Base-by-base conservation (phyloP, 2,329 filamentous ascomycete species). In the Pseudogymnoascus sp. region DNA sequence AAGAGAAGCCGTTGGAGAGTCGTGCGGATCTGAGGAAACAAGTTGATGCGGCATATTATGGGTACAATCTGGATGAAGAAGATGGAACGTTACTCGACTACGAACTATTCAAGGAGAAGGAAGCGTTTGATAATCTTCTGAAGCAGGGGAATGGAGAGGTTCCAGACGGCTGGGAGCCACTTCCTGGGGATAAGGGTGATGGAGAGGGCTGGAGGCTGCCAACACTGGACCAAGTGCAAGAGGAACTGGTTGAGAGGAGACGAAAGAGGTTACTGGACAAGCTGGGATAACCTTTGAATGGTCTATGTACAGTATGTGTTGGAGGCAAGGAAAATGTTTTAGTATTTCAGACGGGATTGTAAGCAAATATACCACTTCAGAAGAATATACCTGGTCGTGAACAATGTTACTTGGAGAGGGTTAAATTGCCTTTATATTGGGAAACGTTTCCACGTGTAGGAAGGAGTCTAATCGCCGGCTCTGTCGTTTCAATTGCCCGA, bases 41-140 rank as follows among this genome's bases (percentile, higher is more conserved):
- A 69, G 93, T 99, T 7, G 91, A 99, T 76, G 95, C 95, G 11
- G 89, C 88, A 33, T 99, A 99, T 76, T 99, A 97, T 75, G 95
- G 95, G 41, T 99, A 96, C 75, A 93, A 92, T 65, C 83, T 93
- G 6, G 91, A 93, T 69, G 93, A 97, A 75, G 95, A 97, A 75
- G 91, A 96, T 74, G 90, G 88, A 0, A 85, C 82, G 52, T 73
- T 97, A 71, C 74, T 97, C 66, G 84, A 80, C 60, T 96, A 96
- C 73, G 95, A 99, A 80, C 82, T 79, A 52, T 80, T 85, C 71
- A 95, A 92, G 78, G 95, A 97, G 80, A 83, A 86, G 67, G 89
- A 96, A 73, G 91, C 92, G 0, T 81, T 85, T 64, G 87, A 91
- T 70, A 81, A 85, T 65, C 78, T 96, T 70, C 74, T 88, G 66